Evolutionary conservation across 2,329 filamentous ascomycete genomes (phyloP).

Genomic region (Metarhizium anisopliae): DNA sequence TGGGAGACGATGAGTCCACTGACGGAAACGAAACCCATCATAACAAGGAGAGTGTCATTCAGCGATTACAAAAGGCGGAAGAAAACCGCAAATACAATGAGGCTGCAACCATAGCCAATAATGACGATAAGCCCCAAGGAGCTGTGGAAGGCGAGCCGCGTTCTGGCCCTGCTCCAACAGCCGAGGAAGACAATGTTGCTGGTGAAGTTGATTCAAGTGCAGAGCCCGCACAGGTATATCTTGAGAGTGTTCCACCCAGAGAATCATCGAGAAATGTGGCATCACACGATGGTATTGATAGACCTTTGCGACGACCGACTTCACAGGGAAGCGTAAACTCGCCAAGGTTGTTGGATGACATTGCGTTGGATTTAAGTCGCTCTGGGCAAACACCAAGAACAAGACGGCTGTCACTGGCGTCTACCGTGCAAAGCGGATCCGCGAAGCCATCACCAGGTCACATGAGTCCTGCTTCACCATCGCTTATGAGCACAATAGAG

Average conservation of each 20-base stretch:
- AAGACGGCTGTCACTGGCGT: not conserved
- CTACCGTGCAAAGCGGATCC: not conserved
- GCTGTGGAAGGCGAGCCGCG: not conserved
- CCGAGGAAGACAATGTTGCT: not conserved
- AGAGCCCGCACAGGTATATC: constrained; percentile 1
- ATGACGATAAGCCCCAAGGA: not conserved
- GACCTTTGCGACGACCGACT: not conserved
- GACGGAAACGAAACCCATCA: not conserved
- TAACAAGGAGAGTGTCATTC: not conserved
- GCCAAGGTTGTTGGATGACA: not conserved
- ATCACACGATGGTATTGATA: not conserved
- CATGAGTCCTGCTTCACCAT: not conserved
- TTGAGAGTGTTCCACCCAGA: constrained; percentile 10
- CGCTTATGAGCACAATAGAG: not conserved
- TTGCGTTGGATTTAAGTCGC: not conserved
- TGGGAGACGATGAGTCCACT: constrained; percentile 8
- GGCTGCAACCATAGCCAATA: not conserved
- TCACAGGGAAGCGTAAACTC: not conserved
- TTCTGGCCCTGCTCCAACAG: not conserved
- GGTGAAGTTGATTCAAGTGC: not conserved
- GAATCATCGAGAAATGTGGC: constrained; percentile 9
- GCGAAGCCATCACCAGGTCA: not conserved
- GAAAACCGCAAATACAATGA: not conserved
- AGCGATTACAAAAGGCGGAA: constrained; percentile 2
- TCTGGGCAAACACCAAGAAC: not conserved